Conservation (phyloP, 129 eudicot genomes). For the Arctium lappa region DNA sequence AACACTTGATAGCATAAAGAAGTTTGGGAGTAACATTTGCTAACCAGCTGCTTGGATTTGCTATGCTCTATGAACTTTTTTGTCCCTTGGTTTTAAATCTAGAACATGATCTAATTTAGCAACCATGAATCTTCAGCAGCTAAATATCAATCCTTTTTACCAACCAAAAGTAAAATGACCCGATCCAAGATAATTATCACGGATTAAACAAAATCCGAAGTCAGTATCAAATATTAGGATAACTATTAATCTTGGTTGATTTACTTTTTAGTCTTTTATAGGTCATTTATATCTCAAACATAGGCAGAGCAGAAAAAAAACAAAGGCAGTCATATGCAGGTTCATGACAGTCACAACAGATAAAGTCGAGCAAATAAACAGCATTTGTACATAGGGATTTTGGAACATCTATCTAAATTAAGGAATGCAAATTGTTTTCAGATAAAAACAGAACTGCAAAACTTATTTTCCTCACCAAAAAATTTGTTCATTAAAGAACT, state of each 20-base stretch:
- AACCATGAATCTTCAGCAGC: not conserved
- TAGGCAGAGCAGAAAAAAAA: not conserved
- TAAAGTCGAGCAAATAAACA: not conserved
- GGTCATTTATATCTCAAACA: not conserved
- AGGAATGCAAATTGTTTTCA: not conserved
- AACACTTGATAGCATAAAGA: not conserved
- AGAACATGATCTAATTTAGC: not conserved
- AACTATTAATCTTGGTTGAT: not conserved
- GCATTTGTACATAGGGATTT: not conserved
- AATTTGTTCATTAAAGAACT: too few species aligned
- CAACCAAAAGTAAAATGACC: not conserved
- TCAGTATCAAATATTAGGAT: not conserved
- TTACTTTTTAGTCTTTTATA: not conserved
- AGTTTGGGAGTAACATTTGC: not conserved
- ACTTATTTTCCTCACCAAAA: not conserved
- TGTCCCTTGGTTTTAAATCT: not conserved
- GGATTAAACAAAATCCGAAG: not conserved
- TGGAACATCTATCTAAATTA: not conserved
- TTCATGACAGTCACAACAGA: not conserved
- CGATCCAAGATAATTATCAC: not conserved
- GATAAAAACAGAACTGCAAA: not conserved
- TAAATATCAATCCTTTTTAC: not conserved
- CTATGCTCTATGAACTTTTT: not conserved
- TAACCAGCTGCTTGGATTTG: not conserved
- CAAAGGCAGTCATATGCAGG: not conserved